Evolutionary conservation across 2,329 filamentous ascomycete species (phyloP).

Genomic region (Hymenoscyphus linearis): DNA sequence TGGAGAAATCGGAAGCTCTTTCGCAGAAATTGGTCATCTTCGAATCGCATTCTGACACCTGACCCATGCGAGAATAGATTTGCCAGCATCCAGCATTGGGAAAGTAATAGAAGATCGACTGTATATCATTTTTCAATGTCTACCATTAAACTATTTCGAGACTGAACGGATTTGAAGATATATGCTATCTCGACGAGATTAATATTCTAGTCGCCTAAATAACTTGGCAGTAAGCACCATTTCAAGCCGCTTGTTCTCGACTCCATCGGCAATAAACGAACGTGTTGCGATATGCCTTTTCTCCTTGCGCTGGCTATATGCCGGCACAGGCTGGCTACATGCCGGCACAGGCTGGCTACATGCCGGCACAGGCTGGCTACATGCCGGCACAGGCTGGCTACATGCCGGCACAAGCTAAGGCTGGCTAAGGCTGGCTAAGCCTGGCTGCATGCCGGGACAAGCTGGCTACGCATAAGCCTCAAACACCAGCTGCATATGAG

Average conservation of each 20-base stretch:
- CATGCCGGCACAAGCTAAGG: too few species aligned
- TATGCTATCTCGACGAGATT: background rate
- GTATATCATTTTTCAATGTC: background rate
- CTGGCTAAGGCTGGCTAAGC: too few species aligned
- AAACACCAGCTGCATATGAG: too few species aligned
- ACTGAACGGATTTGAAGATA: background rate
- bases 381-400: too few species aligned
- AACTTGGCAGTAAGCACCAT: background rate
- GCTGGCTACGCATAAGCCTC: too few species aligned
- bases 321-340: too few species aligned
- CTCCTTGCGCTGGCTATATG: too few species aligned
- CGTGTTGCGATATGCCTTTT: too few species aligned
- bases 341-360: too few species aligned
- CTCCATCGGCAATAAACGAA: background rate
- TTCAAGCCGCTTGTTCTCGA: background rate
- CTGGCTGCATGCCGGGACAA: too few species aligned
- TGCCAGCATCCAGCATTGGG: background rate
- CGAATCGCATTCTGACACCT: background rate
- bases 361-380: too few species aligned
- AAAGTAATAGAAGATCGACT: background rate
- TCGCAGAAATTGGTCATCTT: background rate
- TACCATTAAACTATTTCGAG: background rate
- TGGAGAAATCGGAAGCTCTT: background rate
- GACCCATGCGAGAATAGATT: background rate
- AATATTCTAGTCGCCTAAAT: background rate